These are phyloP conservation scores for Polygonum maritimum DNA, from an alignment of 148 eudicot species.

Conservation along the genomic window DNA sequence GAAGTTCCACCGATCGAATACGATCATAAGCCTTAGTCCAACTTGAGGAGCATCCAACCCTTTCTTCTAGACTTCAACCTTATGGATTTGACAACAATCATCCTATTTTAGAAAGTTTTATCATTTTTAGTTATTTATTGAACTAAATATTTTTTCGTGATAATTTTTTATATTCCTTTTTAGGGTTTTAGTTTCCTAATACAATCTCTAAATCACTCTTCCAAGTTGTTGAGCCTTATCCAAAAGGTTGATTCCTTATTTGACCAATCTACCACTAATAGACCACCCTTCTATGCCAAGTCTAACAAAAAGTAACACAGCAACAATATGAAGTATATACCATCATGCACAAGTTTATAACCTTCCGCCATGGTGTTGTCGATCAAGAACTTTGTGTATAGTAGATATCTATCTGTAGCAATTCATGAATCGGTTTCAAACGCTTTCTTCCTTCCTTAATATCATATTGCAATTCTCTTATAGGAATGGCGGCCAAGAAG, in stretches of 20 bases:
- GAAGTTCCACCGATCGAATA: too few species aligned
- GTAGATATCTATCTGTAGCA: constrained; percentile 76
- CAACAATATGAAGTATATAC: not conserved
- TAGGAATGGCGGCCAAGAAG: constrained; percentile 76
- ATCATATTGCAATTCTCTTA: constrained; percentile 66
- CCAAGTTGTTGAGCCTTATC: too few species aligned
- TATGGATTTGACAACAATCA: too few species aligned
- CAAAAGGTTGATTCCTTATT: not conserved
- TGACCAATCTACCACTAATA: not conserved
- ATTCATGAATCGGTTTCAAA: constrained; percentile 58
- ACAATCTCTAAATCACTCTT: too few species aligned
- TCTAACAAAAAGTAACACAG: not conserved
- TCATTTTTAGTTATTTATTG: too few species aligned
- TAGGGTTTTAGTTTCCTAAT: too few species aligned
- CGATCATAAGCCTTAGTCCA: too few species aligned
- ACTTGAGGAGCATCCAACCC: too few species aligned
- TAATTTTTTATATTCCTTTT: too few species aligned
- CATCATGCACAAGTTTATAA: not conserved
- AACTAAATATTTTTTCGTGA: too few species aligned
- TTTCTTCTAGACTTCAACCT: too few species aligned
- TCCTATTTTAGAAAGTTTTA: too few species aligned
- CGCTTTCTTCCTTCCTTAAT: constrained; percentile 57
- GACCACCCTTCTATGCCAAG: not conserved
- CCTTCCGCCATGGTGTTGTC: not conserved
- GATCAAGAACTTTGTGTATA: constrained; percentile 16